phyloP scores from a whole-genome alignment of 2,329 filamentous ascomycete genomes.

The Trichophyton mentagrophytes region DNA sequence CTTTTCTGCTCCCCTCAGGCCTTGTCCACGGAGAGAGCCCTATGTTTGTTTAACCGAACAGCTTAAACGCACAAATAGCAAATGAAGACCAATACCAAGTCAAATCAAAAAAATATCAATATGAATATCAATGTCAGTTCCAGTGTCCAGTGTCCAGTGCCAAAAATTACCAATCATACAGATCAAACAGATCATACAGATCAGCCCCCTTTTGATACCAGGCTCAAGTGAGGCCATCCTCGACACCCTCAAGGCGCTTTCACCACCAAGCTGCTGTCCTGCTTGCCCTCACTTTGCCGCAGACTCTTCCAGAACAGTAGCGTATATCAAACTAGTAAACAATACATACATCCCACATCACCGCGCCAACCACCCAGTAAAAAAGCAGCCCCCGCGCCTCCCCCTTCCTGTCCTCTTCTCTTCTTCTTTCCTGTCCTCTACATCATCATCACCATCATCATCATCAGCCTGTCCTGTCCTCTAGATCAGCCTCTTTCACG shows the following conservation, averaged over 20 bases:
- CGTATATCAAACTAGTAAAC: background rate
- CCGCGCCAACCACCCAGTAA: too few relatives aligned
- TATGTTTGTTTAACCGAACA: background rate
- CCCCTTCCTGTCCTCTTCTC: too few relatives aligned
- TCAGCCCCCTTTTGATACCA: background rate
- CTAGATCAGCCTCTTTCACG: background rate
- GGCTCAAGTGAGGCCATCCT: background rate
- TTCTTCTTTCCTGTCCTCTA: too few relatives aligned
- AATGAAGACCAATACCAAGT: background rate
- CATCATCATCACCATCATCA: too few relatives aligned
- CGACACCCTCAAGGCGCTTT: background rate
- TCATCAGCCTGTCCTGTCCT: background rate
- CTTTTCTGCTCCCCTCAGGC: background rate
- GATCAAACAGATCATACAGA: background rate
- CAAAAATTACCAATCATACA: background rate
- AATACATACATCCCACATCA: background rate
- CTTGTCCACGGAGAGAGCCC: background rate
- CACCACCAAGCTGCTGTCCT: background rate
- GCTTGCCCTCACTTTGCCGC: background rate
- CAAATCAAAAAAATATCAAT: background rate
- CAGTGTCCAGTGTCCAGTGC: too few relatives aligned
- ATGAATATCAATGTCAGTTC: background rate
- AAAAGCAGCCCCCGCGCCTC: too few relatives aligned
- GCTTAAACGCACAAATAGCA: background rate
- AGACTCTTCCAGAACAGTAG: background rate